phyloP scores from a whole-genome alignment of 169 alveolate genomes.

The Perkinsus olseni region DNA sequence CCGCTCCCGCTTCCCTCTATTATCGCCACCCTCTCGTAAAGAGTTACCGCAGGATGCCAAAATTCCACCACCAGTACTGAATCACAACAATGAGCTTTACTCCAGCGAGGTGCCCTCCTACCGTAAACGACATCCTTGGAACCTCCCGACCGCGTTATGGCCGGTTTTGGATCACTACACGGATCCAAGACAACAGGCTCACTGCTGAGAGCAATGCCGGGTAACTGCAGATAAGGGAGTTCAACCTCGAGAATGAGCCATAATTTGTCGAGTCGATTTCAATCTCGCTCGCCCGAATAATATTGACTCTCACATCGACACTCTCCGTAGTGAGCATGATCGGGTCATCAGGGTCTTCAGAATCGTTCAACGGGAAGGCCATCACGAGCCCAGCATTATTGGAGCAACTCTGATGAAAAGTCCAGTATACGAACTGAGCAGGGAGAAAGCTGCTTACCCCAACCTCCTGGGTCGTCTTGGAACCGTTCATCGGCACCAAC shows the following conservation, averaged over 20 bases:
- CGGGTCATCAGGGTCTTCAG: neutral
- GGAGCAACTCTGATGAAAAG: neutral
- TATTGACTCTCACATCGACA: neutral
- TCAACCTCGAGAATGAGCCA: too few relatives aligned
- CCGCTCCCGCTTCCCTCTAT: neutral
- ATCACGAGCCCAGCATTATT: neutral
- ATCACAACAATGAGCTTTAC: neutral
- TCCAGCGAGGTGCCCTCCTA: neutral
- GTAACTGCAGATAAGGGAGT: neutral
- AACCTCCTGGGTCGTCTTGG: neutral
- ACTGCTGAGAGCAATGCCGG: neutral
- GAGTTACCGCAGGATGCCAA: neutral
- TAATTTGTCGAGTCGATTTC: too few relatives aligned
- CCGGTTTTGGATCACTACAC: neutral
- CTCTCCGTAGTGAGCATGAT: neutral
- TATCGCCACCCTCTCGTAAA: neutral
- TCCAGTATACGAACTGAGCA: neutral
- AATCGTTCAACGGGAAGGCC: neutral
- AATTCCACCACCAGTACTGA: neutral
- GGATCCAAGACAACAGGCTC: neutral
- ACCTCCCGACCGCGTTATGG: neutral
- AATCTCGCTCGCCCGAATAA: too few relatives aligned
- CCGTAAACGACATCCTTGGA: neutral
- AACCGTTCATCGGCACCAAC: neutral
- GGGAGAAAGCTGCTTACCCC: neutral